Percentiles rank a stretch among this genome's conserved stretches.
phyloP scores from a whole-genome alignment of 345 rosid species.

The Garcia nutans region DNA sequence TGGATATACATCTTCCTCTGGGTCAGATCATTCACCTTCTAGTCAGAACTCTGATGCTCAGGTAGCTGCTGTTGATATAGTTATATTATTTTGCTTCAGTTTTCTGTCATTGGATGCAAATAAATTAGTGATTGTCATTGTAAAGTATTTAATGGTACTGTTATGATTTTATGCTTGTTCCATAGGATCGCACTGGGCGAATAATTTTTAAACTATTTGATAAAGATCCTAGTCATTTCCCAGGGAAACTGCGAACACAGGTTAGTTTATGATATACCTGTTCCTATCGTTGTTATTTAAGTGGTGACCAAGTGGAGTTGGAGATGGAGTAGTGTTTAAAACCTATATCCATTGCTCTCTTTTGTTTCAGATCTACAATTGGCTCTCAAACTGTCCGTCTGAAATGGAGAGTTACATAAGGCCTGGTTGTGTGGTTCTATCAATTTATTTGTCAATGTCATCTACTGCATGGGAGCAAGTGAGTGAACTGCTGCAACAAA shows the following conservation, averaged over 20 bases:
- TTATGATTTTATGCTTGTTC: constrained; percentile 15
- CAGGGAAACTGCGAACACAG: constrained; percentile 62
- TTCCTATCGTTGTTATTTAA: background rate
- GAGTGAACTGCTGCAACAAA: constrained; percentile 35
- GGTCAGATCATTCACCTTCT: constrained; percentile 85
- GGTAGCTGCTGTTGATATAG: constrained; percentile 37
- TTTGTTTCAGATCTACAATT: constrained; percentile 63
- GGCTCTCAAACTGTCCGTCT: constrained; percentile 88
- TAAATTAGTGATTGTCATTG: background rate
- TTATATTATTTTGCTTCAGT: background rate
- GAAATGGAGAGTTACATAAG: constrained; percentile 98
- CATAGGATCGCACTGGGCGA: constrained; percentile 68
- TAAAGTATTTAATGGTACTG: background rate
- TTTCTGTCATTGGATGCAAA: background rate
- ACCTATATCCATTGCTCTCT: constrained; percentile 16
- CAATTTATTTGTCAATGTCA: constrained; percentile 77
- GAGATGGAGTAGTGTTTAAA: constrained; percentile 2
- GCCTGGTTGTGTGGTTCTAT: constrained; percentile 86
- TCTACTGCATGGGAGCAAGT: constrained; percentile 69
- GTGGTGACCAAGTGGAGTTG: background rate
- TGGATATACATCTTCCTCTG: constrained; percentile 79
- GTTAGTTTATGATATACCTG: constrained; percentile 30
- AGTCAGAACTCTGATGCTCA: constrained; percentile 75
- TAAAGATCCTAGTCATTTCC: constrained; percentile 83
- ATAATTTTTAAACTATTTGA: constrained; percentile 70